A percentile compares a stretch with the other conserved stretches of the same genome.
Conservation (phyloP, 2,329 filamentous ascomycete genomes). For the Neofusicoccum ribis region DNA sequence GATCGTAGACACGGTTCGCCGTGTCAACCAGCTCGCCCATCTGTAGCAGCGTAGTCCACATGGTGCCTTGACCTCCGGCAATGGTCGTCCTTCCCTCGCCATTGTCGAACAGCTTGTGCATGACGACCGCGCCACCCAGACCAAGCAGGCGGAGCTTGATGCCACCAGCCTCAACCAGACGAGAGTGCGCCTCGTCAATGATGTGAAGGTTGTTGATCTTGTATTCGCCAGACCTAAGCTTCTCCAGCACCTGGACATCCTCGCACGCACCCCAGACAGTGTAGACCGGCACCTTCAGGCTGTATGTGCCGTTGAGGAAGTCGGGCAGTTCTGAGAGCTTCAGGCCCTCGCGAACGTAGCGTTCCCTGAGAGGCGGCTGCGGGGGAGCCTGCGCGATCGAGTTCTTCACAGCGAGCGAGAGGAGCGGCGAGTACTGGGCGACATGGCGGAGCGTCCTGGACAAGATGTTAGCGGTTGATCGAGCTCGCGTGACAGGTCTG, state of each 20-base stretch:
- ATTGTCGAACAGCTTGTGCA: constrained; percentile 99
- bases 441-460: constrained; percentile 93
- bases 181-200: constrained; percentile 95
- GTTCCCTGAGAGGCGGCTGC: constrained; percentile 71
- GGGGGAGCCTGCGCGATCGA: constrained; percentile 68
- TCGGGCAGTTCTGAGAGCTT: constrained; percentile 89
- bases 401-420: constrained; percentile 72
- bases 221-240: constrained; percentile 96
- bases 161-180: constrained; percentile 89
- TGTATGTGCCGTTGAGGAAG: constrained; percentile 84
- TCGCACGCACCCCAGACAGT: constrained; percentile 99
- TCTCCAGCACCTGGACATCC: constrained; percentile 95
- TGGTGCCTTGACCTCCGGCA: constrained; percentile 95
- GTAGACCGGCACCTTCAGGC: constrained; percentile 94
- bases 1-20: constrained; percentile 96
- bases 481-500: constrained; percentile 20
- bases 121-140: constrained; percentile 92
- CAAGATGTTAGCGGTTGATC: constrained; percentile 20
- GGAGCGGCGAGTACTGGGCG: constrained; percentile 94
- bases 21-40: constrained; percentile 99
- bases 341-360: constrained; percentile 77
- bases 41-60: constrained; percentile 98
- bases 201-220: constrained; percentile 97
- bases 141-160: constrained; percentile 94
- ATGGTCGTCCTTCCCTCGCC: constrained; percentile 97